A percentile compares a stretch with the other conserved stretches of the same genome.
These are phyloP conservation scores for Psilocybe mexicana DNA, from an alignment of 1,284 basidiomycete species.

Conservation along the genomic window DNA sequence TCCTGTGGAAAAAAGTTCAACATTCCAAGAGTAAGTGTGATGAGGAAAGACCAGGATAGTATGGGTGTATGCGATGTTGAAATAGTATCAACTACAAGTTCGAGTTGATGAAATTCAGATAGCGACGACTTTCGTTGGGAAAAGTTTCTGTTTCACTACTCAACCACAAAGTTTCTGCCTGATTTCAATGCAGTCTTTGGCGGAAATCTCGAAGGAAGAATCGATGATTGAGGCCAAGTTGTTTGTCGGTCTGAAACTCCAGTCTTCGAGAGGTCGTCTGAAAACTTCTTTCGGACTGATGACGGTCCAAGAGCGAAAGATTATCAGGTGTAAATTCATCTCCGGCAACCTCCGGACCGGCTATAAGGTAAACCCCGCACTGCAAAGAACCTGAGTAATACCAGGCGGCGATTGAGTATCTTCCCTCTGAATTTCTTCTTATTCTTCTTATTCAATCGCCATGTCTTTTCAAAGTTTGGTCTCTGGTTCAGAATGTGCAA, in stretches of 20 bases:
- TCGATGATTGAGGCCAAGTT: neutral
- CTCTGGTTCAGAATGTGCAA: constrained; percentile 89
- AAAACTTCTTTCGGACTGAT: no score
- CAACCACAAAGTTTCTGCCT: no score
- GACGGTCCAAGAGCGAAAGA: neutral
- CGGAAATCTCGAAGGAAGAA: neutral
- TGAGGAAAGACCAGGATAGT: no score
- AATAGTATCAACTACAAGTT: no score
- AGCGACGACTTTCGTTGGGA: no score
- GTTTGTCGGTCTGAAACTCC: neutral
- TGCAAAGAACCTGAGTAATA: neutral
- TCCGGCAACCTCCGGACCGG: constrained; percentile 26
- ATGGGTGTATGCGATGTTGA: no score
- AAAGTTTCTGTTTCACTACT: no score
- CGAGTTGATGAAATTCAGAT: no score
- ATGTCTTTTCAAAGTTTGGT: constrained; percentile 84
- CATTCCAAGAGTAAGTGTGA: no score
- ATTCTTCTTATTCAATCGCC: constrained; percentile 2
- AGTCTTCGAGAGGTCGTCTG: no score
- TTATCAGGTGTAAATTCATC: constrained; percentile 18
- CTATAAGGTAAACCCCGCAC: constrained; percentile 14
- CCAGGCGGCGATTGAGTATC: neutral
- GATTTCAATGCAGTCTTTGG: neutral
- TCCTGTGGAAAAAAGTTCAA: neutral
- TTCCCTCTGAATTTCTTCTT: constrained; percentile 1